Base-by-base conservation (phyloP, 2,329 filamentous ascomycete genomes). In the Microsporum ferrugineum region DNA sequence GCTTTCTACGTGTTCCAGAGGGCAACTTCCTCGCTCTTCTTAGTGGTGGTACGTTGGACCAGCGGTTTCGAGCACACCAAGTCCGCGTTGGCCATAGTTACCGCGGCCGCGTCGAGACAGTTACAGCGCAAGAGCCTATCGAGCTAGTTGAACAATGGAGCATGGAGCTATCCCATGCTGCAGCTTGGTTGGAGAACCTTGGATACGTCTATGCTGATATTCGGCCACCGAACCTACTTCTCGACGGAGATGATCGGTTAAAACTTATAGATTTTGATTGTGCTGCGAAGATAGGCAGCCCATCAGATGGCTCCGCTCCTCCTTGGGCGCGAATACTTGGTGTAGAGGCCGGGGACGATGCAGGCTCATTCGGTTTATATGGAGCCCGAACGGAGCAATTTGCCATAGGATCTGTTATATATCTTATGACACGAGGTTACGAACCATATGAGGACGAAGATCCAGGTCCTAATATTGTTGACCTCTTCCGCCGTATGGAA, bases 201-300 rank as follows among this genome's bases (percentile, higher is more conserved):
- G 60, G 61, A 41, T 61, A 62, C 34, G 59, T 61, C 10, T 64
- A 67, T 61, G 64, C 57, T 43, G 65, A 67, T 38, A 61, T 67
- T 43, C 61, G 62, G 39, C 65, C 65, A n/a, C 43, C 60, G 23
- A 67, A 66, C 58, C 31, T 66, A 34, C 60, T 66, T 17, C 60
- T 66, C 3, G 63, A 65, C 60, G 51, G 53, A n/a, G 27, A 64
- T n/a, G 53, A 65, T 23, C 61, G 65, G 57, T 53, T 66, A 2
- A 66, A 65, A 47, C 61, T 66, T 34, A 60, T 59, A 33, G 65
- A 66, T 60, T 66, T 66, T 61, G 65, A 66, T 57, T 59, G 60
- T 36, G 60, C 58, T 34, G 39, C 34, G n/a, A 36, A 17, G 34
- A 61, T 63, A 34, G 60, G 62, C 38, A 33, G 29, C 8, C 43